A percentile compares a stretch with the other conserved stretches of the same genome.
These are phyloP conservation scores for Hymenoscyphus scutula DNA, from an alignment of 2,329 filamentous ascomycete species.

Conservation along the genomic window DNA sequence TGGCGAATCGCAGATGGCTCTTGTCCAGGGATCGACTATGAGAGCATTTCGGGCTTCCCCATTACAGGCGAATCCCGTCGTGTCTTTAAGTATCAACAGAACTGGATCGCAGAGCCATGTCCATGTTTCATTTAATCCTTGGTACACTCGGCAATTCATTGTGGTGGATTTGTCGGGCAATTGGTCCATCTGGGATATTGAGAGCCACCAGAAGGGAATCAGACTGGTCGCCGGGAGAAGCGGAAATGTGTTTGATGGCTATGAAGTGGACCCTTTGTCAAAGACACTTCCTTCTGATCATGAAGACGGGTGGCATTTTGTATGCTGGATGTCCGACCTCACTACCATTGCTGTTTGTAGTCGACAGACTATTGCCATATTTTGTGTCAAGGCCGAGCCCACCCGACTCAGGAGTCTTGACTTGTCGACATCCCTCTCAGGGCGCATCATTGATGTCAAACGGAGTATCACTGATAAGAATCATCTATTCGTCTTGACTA, in stretches of 20 bases:
- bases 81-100: conserved; percentile 49
- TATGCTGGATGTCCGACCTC: conserved; percentile 47
- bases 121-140: conserved; percentile 65
- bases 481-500: conserved; percentile 57
- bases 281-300: conserved; percentile 11
- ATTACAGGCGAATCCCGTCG: conserved; percentile 54
- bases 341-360: conserved; percentile 47
- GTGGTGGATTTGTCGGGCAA: conserved; percentile 63
- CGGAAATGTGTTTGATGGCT: conserved; percentile 30
- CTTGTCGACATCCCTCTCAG: conserved; percentile 21
- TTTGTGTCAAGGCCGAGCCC: conserved; percentile 29
- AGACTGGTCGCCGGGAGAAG: conserved; percentile 23
- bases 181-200: conserved; percentile 66
- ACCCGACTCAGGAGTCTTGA: conserved; percentile 23
- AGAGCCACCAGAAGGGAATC: conserved; percentile 22
- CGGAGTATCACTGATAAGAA: conserved; percentile 45
- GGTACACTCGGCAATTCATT: conserved; percentile 57
- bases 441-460: conserved; percentile 58
- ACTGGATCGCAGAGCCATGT: conserved; percentile 57
- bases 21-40: conserved; percentile 11
- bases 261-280: conserved; percentile 10
- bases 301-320: conserved; percentile 46
- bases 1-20: conserved; percentile 18
- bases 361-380: conserved; percentile 36
- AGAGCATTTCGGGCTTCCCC: conserved; percentile 42